phyloP scores from a whole-genome alignment of 2,329 filamentous ascomycete genomes.

The Epichloe brachyelytri region DNA sequence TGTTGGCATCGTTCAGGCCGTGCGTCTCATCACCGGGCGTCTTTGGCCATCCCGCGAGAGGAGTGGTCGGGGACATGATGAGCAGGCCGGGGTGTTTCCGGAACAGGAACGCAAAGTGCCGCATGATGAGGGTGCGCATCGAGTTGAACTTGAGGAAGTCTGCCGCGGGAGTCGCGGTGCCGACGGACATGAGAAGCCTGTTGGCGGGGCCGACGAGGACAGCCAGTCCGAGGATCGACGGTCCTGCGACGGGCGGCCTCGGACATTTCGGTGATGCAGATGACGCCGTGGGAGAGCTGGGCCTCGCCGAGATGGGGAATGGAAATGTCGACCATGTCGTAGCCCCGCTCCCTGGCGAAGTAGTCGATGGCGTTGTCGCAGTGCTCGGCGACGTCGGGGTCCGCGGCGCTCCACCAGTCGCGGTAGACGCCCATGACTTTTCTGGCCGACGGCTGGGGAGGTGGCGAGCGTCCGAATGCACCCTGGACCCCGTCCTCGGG shows the following conservation, averaged over 20 bases:
- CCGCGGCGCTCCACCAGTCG: slow-evolving; percentile 35
- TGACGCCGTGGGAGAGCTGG: slow-evolving; percentile 63
- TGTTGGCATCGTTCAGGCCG: slow-evolving; percentile 63
- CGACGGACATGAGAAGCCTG: slow-evolving; percentile 55
- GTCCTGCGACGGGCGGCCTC: slow-evolving; percentile 30
- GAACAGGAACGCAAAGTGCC: slow-evolving; percentile 61
- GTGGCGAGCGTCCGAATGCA: slow-evolving; percentile 47
- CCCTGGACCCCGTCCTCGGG: slow-evolving; percentile 45
- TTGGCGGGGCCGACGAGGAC: slow-evolving; percentile 51
- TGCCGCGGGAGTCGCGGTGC: slow-evolving; percentile 46
- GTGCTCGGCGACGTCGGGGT: slow-evolving; percentile 45
- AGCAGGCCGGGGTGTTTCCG: slow-evolving; percentile 59
- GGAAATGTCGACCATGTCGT: slow-evolving; percentile 42
- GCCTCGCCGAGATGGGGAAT: slow-evolving; percentile 57
- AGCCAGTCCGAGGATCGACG: slow-evolving; percentile 35
- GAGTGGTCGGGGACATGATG: slow-evolving; percentile 66
- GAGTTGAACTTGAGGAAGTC: slow-evolving; percentile 65
- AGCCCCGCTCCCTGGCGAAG: slow-evolving; percentile 36
- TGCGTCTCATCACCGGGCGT: slow-evolving; percentile 45
- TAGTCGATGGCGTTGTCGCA: slow-evolving; percentile 51
- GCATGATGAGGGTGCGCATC: slow-evolving; percentile 65
- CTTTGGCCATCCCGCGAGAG: slow-evolving; percentile 62
- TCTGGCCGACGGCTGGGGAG: slow-evolving; percentile 27
- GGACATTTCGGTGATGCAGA: slow-evolving; percentile 62
- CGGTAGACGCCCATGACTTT: slow-evolving; percentile 62